Evolutionary conservation across 495 filamentous ascomycete species (phyloP).

Genomic region (Neurospora sp.): DNA sequence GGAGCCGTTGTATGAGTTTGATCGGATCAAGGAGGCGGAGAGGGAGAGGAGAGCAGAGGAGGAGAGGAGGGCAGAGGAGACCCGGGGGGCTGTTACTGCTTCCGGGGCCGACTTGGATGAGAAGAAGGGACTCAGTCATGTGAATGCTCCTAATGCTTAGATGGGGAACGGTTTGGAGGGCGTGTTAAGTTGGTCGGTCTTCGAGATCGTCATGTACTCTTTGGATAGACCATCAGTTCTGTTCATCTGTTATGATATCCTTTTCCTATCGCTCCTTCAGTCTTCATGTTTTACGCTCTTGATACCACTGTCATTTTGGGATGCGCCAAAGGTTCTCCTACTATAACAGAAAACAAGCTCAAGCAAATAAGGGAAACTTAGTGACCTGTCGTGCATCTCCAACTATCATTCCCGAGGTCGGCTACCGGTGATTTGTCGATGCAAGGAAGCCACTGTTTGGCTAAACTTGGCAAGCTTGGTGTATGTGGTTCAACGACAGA

Average conservation of each 20-base stretch:
- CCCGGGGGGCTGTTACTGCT: neutral
- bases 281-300: neutral
- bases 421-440: neutral
- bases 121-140: neutral
- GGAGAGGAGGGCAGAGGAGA: neutral
- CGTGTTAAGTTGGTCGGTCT: neutral
- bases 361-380: neutral
- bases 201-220: neutral
- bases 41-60: neutral
- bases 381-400: neutral
- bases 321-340: neutral
- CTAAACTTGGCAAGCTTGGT: neutral
- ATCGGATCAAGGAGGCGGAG: neutral
- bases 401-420: neutral
- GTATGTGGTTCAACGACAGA: neutral
- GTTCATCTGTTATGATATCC: neutral
- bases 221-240: neutral
- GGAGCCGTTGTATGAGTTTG: slow-evolving; percentile 56
- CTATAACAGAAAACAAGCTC: neutral
- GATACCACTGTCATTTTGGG: neutral
- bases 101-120: neutral
- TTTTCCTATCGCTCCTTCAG: neutral
- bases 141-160: neutral
- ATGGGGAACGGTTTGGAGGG: neutral
- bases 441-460: neutral